Conservation (phyloP, 1,284 basidiomycete species). For the Leucoagaricus sp. region DNA sequence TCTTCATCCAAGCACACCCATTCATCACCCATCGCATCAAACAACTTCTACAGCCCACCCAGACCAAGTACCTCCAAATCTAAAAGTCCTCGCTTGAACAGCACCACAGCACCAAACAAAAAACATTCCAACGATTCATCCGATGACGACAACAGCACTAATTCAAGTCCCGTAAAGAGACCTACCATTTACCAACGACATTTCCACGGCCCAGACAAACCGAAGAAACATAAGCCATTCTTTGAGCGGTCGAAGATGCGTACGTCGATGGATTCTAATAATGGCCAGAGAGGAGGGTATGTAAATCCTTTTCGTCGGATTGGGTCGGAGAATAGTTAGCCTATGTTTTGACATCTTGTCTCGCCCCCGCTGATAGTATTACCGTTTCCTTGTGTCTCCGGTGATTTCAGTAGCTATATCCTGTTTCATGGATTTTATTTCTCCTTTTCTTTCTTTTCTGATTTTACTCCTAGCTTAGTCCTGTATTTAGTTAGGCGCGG, state of each 20-base stretch:
- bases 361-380: too few relatives aligned
- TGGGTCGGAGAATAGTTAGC: slow-evolving; percentile 13
- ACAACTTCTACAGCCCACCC: slow-evolving; percentile 16
- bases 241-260: slow-evolving; percentile 1
- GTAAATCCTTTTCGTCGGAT: slow-evolving; percentile 6
- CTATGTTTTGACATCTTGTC: too few relatives aligned
- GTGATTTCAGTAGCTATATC: too few relatives aligned
- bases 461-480: too few relatives aligned
- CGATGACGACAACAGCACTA: background rate
- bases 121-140: background rate
- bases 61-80: background rate
- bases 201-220: background rate
- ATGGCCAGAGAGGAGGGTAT: background rate
- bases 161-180: background rate
- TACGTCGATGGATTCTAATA: slow-evolving; percentile 1
- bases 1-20: slow-evolving; percentile 34
- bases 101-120: background rate
- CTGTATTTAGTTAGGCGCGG: too few relatives aligned
- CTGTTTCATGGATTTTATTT: too few relatives aligned
- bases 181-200: background rate
- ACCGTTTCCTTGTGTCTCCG: too few relatives aligned
- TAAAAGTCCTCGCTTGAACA: background rate
- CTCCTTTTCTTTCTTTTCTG: too few relatives aligned
- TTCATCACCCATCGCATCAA: slow-evolving; percentile 26
- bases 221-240: slow-evolving; percentile 1